phyloP scores from a whole-genome alignment of 176 grass and related monocot species.

The Thalia dealbata region DNA sequence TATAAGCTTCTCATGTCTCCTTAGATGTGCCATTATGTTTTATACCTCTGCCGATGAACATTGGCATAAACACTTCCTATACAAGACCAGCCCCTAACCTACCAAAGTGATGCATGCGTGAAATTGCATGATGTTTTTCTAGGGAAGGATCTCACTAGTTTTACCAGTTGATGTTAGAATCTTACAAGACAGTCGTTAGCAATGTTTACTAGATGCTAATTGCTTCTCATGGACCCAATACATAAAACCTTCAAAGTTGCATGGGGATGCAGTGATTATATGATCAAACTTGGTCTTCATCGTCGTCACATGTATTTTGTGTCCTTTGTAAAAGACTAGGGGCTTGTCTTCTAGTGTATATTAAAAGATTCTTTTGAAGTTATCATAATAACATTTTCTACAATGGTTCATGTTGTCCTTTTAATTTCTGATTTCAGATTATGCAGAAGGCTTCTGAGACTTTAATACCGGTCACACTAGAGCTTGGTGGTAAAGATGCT shows the following conservation, averaged over 20 bases:
- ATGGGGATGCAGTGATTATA: background rate
- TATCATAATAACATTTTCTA: background rate
- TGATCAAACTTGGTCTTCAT: too few relatives aligned
- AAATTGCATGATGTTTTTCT: too few relatives aligned
- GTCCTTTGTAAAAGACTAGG: too few relatives aligned
- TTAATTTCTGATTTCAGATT: slow-evolving; percentile 45
- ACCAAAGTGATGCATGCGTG: too few relatives aligned
- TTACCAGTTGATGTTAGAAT: background rate
- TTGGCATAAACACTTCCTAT: too few relatives aligned
- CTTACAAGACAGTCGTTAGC: background rate
- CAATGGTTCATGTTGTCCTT: background rate
- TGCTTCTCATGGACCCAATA: background rate
- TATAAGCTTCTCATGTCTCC: background rate
- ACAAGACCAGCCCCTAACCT: too few relatives aligned
- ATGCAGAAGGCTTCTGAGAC: slow-evolving; percentile 85
- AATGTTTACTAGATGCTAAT: background rate
- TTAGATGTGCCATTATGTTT: background rate
- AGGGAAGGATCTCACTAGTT: background rate
- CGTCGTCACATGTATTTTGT: too few relatives aligned
- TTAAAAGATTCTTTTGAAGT: background rate
- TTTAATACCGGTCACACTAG: slow-evolving; percentile 93
- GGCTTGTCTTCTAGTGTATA: too few relatives aligned
- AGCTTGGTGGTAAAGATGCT: slow-evolving; percentile 96
- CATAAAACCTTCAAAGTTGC: background rate
- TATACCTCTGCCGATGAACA: too few relatives aligned